Conservation (phyloP, 2,329 filamentous ascomycete species). For the Aspergillus costaricaensis region DNA sequence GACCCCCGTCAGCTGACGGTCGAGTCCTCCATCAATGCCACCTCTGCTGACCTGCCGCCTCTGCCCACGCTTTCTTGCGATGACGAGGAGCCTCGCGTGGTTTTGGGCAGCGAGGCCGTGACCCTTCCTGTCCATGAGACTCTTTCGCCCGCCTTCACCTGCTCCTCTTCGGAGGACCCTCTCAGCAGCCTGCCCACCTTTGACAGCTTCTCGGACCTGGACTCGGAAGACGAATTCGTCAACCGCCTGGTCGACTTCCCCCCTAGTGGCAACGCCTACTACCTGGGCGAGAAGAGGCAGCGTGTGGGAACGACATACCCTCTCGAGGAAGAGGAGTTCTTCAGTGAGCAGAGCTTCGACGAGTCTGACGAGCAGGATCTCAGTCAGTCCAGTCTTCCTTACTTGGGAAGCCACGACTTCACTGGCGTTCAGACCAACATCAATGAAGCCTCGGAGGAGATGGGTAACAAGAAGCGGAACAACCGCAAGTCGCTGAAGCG, state of each 20-base stretch:
- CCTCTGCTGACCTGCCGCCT: conserved; percentile 64
- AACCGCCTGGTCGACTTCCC: conserved; percentile 72
- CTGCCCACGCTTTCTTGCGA: conserved; percentile 54
- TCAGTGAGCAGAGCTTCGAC: conserved; percentile 74
- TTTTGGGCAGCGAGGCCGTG: conserved; percentile 39
- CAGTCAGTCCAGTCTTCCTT: conserved; percentile 63
- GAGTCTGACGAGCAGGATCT: conserved; percentile 71
- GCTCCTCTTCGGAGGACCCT: conserved; percentile 48
- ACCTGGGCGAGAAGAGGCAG: conserved; percentile 69
- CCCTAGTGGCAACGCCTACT: conserved; percentile 59
- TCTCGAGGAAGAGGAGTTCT: conserved; percentile 74
- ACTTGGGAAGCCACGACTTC: conserved; percentile 54
- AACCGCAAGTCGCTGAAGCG: conserved; percentile 42
- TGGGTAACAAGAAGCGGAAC: conserved; percentile 54
- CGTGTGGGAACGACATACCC: conserved; percentile 66
- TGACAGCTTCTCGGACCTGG: conserved; percentile 84
- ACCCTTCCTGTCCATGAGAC: conserved; percentile 42
- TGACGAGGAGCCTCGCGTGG: conserved; percentile 42
- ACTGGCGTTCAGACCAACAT: conserved; percentile 35
- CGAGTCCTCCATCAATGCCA: conserved; percentile 48
- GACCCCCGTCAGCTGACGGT: conserved; percentile 89
- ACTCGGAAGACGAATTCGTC: conserved; percentile 86
- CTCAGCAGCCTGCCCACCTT: conserved; percentile 69
- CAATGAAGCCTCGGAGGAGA: conserved; percentile 44
- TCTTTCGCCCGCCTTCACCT: conserved; percentile 42